Conservation (phyloP, 1,284 basidiomycete species). For the Sporisorium exsertum region DNA sequence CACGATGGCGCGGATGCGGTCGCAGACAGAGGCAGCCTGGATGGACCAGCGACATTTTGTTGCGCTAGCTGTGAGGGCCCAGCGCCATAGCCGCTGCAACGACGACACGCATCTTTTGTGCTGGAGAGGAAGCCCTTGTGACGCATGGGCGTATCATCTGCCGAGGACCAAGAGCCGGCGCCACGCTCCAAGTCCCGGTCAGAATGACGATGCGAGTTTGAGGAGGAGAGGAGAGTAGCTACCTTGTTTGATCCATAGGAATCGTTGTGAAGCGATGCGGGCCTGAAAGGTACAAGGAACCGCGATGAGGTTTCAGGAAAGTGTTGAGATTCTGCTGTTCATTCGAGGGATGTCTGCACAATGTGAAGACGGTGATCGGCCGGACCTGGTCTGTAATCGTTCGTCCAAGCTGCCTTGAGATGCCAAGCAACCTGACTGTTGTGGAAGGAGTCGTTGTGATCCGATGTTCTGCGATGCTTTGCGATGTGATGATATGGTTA, state of each 20-base stretch:
- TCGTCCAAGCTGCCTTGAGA: background rate
- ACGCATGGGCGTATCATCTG: conserved; percentile 47
- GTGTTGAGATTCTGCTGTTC: background rate
- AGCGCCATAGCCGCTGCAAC: conserved; percentile 6
- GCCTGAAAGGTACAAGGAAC: conserved; percentile 9
- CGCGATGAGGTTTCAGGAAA: background rate
- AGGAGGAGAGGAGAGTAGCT: conserved; percentile 9
- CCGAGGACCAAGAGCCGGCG: conserved; percentile 33
- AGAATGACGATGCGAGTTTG: conserved; percentile 13
- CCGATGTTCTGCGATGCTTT: background rate
- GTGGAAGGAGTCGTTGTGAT: background rate
- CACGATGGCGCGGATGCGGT: background rate
- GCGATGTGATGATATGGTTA: background rate
- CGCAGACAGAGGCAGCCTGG: conserved; percentile 14
- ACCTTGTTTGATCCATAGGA: conserved; percentile 29
- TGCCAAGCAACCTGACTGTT: no score
- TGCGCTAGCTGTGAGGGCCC: conserved; percentile 13
- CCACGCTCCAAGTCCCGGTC: conserved; percentile 28
- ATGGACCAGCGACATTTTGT: conserved; percentile 29
- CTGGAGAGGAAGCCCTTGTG: conserved; percentile 39
- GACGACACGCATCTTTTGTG: conserved; percentile 30
- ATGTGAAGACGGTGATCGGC: background rate
- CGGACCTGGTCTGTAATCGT: background rate
- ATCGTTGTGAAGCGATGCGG: background rate
- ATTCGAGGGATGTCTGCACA: background rate